Base-by-base conservation (phyloP, 73 alveolate species). In the Effrenium voratum region DNA sequence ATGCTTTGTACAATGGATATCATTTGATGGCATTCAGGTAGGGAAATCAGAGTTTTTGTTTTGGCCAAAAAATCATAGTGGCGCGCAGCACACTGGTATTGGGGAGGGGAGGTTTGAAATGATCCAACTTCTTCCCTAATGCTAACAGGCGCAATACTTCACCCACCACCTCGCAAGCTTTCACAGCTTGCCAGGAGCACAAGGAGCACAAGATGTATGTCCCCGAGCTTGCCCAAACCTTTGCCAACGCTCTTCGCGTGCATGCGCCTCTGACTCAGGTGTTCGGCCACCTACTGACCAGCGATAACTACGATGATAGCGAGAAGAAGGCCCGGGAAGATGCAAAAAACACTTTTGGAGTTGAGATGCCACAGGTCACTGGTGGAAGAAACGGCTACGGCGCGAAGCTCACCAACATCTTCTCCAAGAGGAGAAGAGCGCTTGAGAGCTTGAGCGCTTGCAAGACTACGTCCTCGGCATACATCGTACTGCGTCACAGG, bases 351-450 rank as follows among this genome's bases (percentile, higher is more conserved):
- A 5, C 55, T 38, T 32, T n/a, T 13, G 46, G 44, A 45, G 16
- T 10, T 81, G 72, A 72, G 5, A 4, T 40, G 10, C 41, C 59
- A 3, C 34, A 90, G 97, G 99, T 99, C 46, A 99, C 99, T 34
- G 99, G 99, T 44, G 99, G 99, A 26, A 98, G 99, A 92, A 99
- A 99, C 99, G 99, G 99, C 3, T 99, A 98, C 93, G 99, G 99
- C 15, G 99, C 99, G 24, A 99, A 99, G 99, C 99, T 99, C 82
- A 99, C 99, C n/a, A 99, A 99, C 98, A 99, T 99, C 55, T 99
- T 99, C 99, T 99, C 99, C 38, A 99, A 98, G 77, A 99, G 99
- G 93, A 99, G 99, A 93, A 99, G 99, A 5, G 99, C 99, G n/a
- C n/a, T n/a, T n/a, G n/a, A n/a, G 26, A 13, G 92, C 32, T 60